Base-by-base conservation (phyloP, 495 filamentous ascomycete species). In the Lasiosphaeria ovina region DNA sequence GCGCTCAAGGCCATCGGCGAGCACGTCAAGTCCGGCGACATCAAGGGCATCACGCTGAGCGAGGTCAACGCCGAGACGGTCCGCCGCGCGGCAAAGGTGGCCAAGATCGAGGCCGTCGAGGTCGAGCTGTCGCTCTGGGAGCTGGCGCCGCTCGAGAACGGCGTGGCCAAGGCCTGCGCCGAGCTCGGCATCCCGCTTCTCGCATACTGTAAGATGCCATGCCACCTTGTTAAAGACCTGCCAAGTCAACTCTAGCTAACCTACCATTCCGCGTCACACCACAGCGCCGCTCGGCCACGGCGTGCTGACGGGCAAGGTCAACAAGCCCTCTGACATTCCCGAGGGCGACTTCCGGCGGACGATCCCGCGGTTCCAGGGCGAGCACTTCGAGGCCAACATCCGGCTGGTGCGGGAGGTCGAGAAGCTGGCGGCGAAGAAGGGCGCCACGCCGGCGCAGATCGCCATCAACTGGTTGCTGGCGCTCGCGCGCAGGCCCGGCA, bases 11-110 rank as follows among this genome's bases (percentile, higher is more conserved):
- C 74, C 9, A 63, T 90, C 12, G 77, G 87, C 66, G 77, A 79
- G 67, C 75, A 86, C 59, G 79, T 94, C 35, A 79, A 91, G 59
- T 83, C 82, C 12, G 91, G 92, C 32, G 89, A 92, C 70, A 79
- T 97, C 34, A 83, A 84, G 3, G 91, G 88, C 12, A 88, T 95
- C 71, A 79, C 83, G 6, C 70, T 97, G 51, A 88, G 84, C 50
- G 92, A 96, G 68, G 85, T 89, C 54, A 79, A 81, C 58, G 89
- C 88, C 6, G 80, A 85, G 32, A 92, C 89, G 0, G 90, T 97
- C 64, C 79, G 87, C 17, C 78, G 84, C 53, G 93, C 92, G 58
- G 80, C 78, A 38, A 87, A 87, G 62, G 72, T 89, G 34, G 81
- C 87, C 54, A 87, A 87, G 54, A 88, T 96, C 62, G 80, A 78